Percentiles rank a stretch among this genome's conserved stretches.
These are phyloP conservation scores for Ascoidea rubescens DNA, from an alignment of 805 yeast species.

Conservation along the genomic window DNA sequence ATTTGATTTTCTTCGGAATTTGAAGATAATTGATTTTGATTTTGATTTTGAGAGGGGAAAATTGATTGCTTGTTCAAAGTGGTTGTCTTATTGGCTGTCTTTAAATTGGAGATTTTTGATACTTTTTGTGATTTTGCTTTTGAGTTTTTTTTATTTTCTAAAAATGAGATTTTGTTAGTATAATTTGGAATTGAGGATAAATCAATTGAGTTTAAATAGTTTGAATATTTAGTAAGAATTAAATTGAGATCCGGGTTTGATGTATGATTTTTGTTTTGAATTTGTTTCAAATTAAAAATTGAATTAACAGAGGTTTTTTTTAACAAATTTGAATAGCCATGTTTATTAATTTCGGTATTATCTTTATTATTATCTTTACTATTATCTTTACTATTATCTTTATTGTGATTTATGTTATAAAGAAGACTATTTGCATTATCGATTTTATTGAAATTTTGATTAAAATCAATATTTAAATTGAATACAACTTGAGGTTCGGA, in stretches of 20 bases:
- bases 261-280: no score
- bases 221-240: no score
- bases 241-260: no score
- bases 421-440: background rate
- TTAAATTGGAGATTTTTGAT: conserved; percentile 3
- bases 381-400: conserved; percentile 23
- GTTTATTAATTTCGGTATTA: conserved; percentile 51
- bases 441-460: background rate
- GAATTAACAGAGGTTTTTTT: no score
- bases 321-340: conserved; percentile 17
- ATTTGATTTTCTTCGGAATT: conserved; percentile 1
- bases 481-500: background rate
- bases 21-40: background rate
- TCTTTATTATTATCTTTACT: conserved; percentile 65
- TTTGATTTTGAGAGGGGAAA: background rate
- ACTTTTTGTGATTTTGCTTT: no score
- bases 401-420: conserved; percentile 17
- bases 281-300: no score
- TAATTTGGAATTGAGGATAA: no score
- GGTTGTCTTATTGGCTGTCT: conserved; percentile 12
- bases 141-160: no score
- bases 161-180: no score
- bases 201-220: no score
- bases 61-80: background rate
- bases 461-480: background rate